Conservation (phyloP, 768 basidiomycete species). For the Kwoniella bestiolae region DNA sequence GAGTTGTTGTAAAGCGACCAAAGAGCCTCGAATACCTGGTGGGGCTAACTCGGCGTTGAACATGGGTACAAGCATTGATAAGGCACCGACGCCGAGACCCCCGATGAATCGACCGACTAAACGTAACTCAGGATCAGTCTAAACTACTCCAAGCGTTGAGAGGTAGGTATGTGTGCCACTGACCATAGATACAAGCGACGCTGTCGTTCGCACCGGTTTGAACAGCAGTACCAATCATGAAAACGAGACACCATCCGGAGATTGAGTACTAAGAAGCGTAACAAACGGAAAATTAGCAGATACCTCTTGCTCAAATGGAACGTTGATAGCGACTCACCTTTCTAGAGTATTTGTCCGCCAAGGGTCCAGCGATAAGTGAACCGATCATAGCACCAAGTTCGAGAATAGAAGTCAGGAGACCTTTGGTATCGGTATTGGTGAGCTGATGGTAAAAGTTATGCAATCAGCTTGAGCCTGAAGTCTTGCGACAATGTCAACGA, state of each 20-base stretch:
- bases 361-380: conserved; percentile 68
- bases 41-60: conserved; percentile 68
- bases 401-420: conserved; percentile 75
- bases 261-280: conserved; percentile 40
- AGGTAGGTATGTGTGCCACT: not conserved
- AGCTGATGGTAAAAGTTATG: conserved; percentile 9
- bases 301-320: no score
- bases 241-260: conserved; percentile 67
- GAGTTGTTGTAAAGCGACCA: conserved; percentile 80
- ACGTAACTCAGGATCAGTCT: conserved; percentile 10
- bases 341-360: conserved; percentile 73
- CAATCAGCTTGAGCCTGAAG: conserved; percentile 29
- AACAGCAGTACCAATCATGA: conserved; percentile 69
- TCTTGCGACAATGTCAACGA: not conserved
- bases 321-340: conserved; percentile 65
- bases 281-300: not conserved
- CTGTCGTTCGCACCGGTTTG: conserved; percentile 58
- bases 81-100: conserved; percentile 77
- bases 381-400: conserved; percentile 69
- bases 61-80: conserved; percentile 81
- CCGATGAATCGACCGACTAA: conserved; percentile 69
- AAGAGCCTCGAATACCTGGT: conserved; percentile 77
- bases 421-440: conserved; percentile 64
- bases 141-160: not conserved
- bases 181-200: conserved; percentile 69